A percentile compares a stretch with the other conserved stretches of the same genome.
Conservation (phyloP, 495 filamentous ascomycete species). For the Hypoxylon crocopeplum region DNA sequence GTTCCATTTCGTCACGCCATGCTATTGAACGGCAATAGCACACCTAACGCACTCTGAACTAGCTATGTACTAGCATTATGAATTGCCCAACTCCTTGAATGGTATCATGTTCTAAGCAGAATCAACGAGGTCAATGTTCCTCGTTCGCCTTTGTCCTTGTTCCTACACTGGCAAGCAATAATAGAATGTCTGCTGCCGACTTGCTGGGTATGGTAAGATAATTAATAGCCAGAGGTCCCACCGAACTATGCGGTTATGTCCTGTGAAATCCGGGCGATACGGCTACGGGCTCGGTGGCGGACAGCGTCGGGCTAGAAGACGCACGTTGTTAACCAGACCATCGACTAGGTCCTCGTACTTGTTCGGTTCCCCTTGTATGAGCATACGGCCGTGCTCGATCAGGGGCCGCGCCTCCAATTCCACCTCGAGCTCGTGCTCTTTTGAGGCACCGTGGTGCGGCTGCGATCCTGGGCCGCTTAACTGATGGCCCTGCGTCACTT, state of each 20-base stretch:
- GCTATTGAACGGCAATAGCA: too few species aligned
- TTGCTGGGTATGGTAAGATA: too few species aligned
- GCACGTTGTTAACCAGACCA: slow-evolving; percentile 84
- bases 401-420: slow-evolving; percentile 74
- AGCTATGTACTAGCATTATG: background rate
- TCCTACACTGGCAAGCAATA: background rate
- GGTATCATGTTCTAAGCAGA: slow-evolving; percentile 29
- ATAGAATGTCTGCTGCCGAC: too few species aligned
- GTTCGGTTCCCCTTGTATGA: slow-evolving; percentile 63
- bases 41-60: background rate
- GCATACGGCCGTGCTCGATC: slow-evolving; percentile 71
- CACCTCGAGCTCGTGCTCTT: slow-evolving; percentile 89
- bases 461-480: slow-evolving; percentile 15
- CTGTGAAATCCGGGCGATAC: too few species aligned
- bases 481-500: slow-evolving; percentile 65
- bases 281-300: too few species aligned
- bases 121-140: background rate
- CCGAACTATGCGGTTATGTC: too few species aligned
- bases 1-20: slow-evolving; percentile 10
- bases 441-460: slow-evolving; percentile 47
- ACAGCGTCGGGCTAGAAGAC: slow-evolving; percentile 63
- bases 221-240: too few species aligned
- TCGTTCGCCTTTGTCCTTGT: background rate
- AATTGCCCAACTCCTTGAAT: slow-evolving; percentile 20
- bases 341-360: slow-evolving; percentile 77